Base-by-base conservation (phyloP, 805 yeast genomes). In the Clavispora phyllophila region DNA sequence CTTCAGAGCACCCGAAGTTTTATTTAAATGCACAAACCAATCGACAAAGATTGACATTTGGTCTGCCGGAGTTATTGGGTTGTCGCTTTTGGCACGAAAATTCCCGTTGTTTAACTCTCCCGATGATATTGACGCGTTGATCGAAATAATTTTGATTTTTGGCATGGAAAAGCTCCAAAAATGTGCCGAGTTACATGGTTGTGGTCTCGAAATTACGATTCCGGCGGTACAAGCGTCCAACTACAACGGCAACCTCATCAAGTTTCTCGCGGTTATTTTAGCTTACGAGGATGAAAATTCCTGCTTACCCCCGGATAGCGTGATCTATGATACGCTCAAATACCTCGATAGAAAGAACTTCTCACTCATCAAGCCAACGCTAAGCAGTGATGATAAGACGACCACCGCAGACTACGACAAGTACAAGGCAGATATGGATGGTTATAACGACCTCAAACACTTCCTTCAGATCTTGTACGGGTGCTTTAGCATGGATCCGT, bases 51-150 rank as follows among this genome's bases (percentile, higher is more conserved):
- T 89, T 35, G 97, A 89, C 61, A 77, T 87, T 8, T 89, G 97
- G 97, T 83, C 96, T 1, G 95, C 88, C 0, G 97, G 96, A 2
- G 88, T 89, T 10, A 85, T 90, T 47, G 73, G 91, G 25, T 68
- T 91, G 52, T 84, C 96, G 25, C 70, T 91, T 47, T 60, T 93
- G 20, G 62, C 87, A 2, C 71, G 93, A 53, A 73, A 95, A 54
- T 91, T 90, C 62, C 98, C 99, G 5, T 84, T 93, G 56, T 93
- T 93, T 69, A 88, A 88, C 58, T 89, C 97, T 2, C 81, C 87
- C 5, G 98, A 91, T 63, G 99, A 93, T 59, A 80, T 82, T 2
- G 98, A 93, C 55, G 96, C 98, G 0, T 61, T 91, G 39, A 75
- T 90, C 26, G 99, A 93, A 60, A 69, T 91, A 27, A 81, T 96